These are phyloP conservation scores for Schizosaccharomyces cryophilus DNA, from an alignment of 805 yeast genomes.

Conservation along the genomic window DNA sequence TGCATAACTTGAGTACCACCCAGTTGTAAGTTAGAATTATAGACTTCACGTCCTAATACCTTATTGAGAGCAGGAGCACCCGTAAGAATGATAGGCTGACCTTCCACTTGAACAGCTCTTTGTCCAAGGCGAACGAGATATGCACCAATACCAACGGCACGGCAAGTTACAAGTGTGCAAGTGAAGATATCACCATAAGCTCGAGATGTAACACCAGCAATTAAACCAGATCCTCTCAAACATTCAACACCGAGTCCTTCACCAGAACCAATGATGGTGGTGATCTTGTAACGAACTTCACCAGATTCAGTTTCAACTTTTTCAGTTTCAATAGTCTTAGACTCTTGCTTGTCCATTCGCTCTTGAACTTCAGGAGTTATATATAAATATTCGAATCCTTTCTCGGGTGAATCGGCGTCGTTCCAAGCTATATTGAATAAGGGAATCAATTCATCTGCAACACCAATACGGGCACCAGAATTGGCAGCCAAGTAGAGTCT, in stretches of 20 bases:
- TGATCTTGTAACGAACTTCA: slow-evolving; percentile 56
- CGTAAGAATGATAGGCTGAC: slow-evolving; percentile 92
- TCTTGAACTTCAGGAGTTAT: slow-evolving; percentile 48
- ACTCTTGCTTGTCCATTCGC: slow-evolving; percentile 17
- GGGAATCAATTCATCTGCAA: slow-evolving; percentile 88
- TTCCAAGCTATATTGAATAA: slow-evolving; percentile 83
- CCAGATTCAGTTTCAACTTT: slow-evolving; percentile 54
- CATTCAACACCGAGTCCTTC: slow-evolving; percentile 98
- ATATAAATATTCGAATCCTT: slow-evolving; percentile 80
- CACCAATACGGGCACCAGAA: slow-evolving; percentile 97
- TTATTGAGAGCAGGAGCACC: slow-evolving; percentile 99
- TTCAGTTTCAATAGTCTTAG: slow-evolving; percentile 40
- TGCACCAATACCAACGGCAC: slow-evolving; percentile 99
- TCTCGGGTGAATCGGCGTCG: slow-evolving; percentile 42
- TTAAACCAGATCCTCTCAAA: slow-evolving; percentile 90
- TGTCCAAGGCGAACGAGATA: slow-evolving; percentile 94
- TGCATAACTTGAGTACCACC: slow-evolving; percentile 99
- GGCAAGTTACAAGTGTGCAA: slow-evolving; percentile 92
- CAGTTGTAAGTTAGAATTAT: slow-evolving; percentile 83
- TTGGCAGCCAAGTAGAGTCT: slow-evolving; percentile 89
- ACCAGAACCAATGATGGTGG: slow-evolving; percentile 72
- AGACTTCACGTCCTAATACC: slow-evolving; percentile 87
- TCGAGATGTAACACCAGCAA: slow-evolving; percentile 95
- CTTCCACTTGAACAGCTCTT: slow-evolving; percentile 95
- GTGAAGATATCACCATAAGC: slow-evolving; percentile 97